Percentiles rank a stretch among this genome's conserved stretches.
Evolutionary conservation across 2,329 filamentous ascomycete species (phyloP).

Genomic region (Epichloe sylvatica): DNA sequence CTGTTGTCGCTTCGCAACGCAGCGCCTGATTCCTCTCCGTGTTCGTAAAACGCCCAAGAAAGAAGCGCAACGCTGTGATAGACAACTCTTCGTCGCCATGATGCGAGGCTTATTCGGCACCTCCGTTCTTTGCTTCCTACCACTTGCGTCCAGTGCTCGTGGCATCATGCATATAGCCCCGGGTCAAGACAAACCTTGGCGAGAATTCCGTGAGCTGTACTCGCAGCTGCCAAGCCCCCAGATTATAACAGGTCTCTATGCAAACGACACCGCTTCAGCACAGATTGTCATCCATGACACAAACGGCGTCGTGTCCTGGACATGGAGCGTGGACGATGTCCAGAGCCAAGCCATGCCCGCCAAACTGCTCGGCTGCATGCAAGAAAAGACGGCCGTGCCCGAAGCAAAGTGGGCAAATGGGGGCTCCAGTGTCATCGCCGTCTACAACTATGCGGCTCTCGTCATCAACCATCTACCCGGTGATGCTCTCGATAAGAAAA

Average conservation of each 20-base stretch:
- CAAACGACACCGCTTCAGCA: not conserved
- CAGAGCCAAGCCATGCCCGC: not conserved
- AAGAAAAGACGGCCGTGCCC: not conserved
- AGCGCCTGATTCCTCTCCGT: not conserved
- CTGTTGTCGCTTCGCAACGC: too few relatives aligned
- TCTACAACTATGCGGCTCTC: not conserved
- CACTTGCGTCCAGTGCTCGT: not conserved
- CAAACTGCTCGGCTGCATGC: not conserved
- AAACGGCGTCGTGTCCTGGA: not conserved
- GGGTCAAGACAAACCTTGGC: not conserved
- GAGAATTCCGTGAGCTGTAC: not conserved
- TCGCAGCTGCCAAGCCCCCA: not conserved
- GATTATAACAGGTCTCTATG: not conserved
- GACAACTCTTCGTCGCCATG: not conserved
- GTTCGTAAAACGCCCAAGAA: too few relatives aligned
- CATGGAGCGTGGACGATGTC: not conserved
- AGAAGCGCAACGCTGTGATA: too few relatives aligned
- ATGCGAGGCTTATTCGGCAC: not conserved
- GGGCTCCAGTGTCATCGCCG: not conserved
- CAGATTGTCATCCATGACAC: not conserved
- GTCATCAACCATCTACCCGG: conserved; percentile 3
- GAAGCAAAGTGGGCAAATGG: conserved; percentile 1
- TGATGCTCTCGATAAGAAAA: not conserved
- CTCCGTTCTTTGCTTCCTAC: not conserved
- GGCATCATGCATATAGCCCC: not conserved